Evolutionary conservation across 2,329 filamentous ascomycete genomes (phyloP).

Genomic region (Pestalotiopsis sp.): DNA sequence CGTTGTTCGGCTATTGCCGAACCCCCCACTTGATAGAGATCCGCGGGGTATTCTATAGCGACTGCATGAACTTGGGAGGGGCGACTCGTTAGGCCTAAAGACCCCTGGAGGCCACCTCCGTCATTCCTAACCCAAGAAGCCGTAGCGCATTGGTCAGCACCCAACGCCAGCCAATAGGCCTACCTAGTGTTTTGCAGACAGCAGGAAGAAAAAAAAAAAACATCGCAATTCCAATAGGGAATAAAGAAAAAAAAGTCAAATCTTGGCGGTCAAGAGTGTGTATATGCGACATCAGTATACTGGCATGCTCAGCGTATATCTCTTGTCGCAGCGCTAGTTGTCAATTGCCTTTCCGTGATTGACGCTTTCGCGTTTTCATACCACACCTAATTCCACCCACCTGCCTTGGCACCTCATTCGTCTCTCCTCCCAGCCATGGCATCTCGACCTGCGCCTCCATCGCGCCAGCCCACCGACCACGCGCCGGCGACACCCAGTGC

Average conservation of each 20-base stretch:
- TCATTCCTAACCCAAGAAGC: neutral
- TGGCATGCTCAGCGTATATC: neutral
- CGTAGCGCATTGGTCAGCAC: conserved; percentile 5
- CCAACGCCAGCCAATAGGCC: neutral
- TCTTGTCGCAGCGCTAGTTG: neutral
- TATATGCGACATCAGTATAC: neutral
- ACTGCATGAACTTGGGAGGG: neutral
- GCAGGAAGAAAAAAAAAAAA: neutral
- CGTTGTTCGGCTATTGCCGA: neutral
- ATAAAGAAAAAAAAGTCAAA: neutral
- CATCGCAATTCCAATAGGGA: neutral
- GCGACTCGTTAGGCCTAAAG: neutral
- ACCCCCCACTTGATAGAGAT: neutral
- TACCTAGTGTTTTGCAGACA: neutral
- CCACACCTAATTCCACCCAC: too few relatives aligned
- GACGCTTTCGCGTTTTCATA: too few relatives aligned
- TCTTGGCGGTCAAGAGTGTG: neutral
- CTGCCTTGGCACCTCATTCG: too few relatives aligned
- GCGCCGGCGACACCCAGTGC: conserved; percentile 31
- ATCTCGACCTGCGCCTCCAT: conserved; percentile 11
- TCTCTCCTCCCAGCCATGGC: neutral
- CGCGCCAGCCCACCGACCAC: conserved; percentile 22
- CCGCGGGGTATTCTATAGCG: neutral
- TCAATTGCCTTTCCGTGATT: neutral
- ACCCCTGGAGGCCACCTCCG: neutral